These are phyloP conservation scores for Straminergon stramineum DNA, from an alignment of 225 moss, liverwort and hornwort species.

Conservation along the genomic window DNA sequence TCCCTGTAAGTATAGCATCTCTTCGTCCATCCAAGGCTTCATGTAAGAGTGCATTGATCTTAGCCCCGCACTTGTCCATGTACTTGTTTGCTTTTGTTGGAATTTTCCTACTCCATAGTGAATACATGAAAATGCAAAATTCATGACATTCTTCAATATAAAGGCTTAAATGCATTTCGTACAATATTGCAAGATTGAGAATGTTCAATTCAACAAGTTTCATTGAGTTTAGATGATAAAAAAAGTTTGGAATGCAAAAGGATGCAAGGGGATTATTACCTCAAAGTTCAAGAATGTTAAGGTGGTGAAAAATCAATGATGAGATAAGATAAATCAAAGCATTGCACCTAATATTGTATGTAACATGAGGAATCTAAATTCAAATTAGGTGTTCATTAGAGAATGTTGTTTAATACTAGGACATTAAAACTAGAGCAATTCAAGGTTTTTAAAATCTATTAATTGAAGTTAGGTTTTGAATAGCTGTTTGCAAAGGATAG, in stretches of 20 bases:
- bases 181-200: not conserved
- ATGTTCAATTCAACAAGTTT: not conserved
- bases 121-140: not conserved
- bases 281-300: not conserved
- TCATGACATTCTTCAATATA: not conserved
- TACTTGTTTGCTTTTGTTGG: not conserved
- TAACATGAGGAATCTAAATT: not conserved
- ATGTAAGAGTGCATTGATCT: not conserved
- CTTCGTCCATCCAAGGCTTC: not conserved
- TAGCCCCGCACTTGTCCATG: not conserved
- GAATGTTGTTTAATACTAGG: not conserved
- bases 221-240: not conserved
- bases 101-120: not conserved
- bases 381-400: not conserved
- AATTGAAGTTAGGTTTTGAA: not conserved
- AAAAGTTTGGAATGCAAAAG: not conserved
- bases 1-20: not conserved
- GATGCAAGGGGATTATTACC: not conserved
- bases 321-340: not conserved
- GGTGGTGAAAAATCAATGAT: not conserved
- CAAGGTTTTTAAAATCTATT: not conserved
- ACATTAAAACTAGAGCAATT: not conserved
- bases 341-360: not conserved
- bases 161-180: not conserved
- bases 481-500: not conserved